phyloP scores from a whole-genome alignment of 176 grass and related monocot species.

The Thinopyrum elongatum region DNA sequence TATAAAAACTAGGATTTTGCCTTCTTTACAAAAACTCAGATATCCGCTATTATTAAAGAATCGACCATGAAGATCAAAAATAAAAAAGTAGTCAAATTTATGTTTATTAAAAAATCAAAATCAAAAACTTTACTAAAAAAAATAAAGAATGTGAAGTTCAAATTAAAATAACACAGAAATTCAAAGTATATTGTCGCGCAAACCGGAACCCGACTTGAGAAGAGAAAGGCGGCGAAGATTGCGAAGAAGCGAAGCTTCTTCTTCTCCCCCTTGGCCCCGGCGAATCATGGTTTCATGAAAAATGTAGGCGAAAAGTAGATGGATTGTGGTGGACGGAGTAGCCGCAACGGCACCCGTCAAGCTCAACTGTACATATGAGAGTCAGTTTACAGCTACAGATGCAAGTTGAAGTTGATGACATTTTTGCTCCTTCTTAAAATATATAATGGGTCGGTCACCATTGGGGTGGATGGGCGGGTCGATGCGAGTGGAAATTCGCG shows the following conservation, averaged over 20 bases:
- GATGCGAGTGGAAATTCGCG: not conserved
- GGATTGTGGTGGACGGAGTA: constrained; percentile 1
- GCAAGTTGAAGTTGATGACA: not conserved
- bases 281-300: not conserved
- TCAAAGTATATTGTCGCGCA: too few species aligned
- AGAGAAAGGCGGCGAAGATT: constrained; percentile 18
- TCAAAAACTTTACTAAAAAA: too few species aligned
- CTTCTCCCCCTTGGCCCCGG: not conserved
- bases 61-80: too few species aligned
- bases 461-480: not conserved
- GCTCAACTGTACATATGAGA: constrained; percentile 53
- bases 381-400: constrained; percentile 10
- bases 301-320: constrained; percentile 12
- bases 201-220: not conserved
- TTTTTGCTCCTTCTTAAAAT: not conserved
- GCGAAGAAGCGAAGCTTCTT: constrained; percentile 13
- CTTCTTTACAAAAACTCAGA: too few species aligned
- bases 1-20: too few species aligned
- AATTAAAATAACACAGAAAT: too few species aligned
- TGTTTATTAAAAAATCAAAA: too few species aligned
- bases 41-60: too few species aligned
- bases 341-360: constrained; percentile 19
- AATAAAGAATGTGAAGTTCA: too few species aligned
- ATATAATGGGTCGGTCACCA: too few species aligned
- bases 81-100: too few species aligned